Evolutionary conservation across 352 stramenopile genomes (phyloP).

Genomic region (Globisporangium iwayamae): DNA sequence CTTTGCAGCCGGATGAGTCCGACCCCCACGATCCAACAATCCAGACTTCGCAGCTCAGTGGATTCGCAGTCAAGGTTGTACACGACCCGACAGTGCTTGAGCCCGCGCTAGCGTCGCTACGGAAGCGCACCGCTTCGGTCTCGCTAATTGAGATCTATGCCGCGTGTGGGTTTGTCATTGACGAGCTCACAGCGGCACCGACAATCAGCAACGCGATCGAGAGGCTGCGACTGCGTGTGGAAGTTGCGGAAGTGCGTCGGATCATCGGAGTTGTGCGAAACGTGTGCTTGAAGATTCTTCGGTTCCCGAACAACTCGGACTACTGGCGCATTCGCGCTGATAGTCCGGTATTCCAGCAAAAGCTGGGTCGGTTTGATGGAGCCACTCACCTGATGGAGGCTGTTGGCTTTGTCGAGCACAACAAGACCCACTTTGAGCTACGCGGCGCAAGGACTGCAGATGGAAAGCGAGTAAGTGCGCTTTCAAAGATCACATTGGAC

Average conservation of each 20-base stretch:
- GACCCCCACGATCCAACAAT: conserved; percentile 24
- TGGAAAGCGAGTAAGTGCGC: conserved; percentile 39
- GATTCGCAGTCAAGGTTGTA: conserved; percentile 40
- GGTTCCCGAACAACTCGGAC: conserved; percentile 66
- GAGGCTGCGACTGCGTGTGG: conserved; percentile 46
- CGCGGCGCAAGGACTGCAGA: conserved; percentile 32
- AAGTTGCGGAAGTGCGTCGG: conserved; percentile 45
- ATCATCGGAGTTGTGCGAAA: conserved; percentile 49
- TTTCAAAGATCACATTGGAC: conserved; percentile 42
- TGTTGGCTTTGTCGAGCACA: conserved; percentile 53
- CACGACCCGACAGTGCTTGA: conserved; percentile 39
- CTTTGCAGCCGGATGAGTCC: conserved; percentile 19
- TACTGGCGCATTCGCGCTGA: conserved; percentile 68
- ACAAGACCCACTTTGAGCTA: conserved; percentile 55
- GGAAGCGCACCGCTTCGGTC: conserved; percentile 41
- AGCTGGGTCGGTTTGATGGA: conserved; percentile 60
- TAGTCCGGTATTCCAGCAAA: conserved; percentile 50
- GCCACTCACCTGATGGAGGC: conserved; percentile 52
- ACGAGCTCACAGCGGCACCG: conserved; percentile 52
- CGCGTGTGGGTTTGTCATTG: conserved; percentile 62
- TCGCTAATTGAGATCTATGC: conserved; percentile 59
- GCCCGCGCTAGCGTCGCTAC: conserved; percentile 32
- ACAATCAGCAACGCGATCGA: conserved; percentile 56
- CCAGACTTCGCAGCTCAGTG: conserved; percentile 37
- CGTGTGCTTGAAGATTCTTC: conserved; percentile 63